phyloP scores from a whole-genome alignment of 345 rosid species.

The Jatropha curcas region DNA sequence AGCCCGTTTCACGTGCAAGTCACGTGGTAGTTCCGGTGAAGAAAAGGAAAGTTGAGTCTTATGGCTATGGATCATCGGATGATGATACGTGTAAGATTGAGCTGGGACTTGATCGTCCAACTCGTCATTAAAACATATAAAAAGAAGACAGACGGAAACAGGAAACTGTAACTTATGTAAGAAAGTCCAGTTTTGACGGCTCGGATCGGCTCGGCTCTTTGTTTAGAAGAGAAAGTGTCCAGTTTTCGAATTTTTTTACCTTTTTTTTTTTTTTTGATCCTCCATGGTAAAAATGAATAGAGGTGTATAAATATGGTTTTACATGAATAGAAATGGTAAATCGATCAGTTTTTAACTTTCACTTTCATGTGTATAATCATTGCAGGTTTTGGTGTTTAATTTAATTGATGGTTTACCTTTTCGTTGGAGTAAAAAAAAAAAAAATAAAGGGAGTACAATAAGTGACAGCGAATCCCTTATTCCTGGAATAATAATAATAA shows the following conservation, averaged over 20 bases:
- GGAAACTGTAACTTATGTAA: background rate
- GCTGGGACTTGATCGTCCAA: conserved; percentile 50
- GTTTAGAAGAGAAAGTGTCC: conserved; percentile 10
- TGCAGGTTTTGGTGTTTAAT: too few species aligned
- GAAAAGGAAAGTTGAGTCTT: conserved; percentile 54
- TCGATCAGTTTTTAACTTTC: background rate
- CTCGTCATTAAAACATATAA: background rate
- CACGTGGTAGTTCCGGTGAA: conserved; percentile 74
- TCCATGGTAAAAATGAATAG: conserved; percentile 17
- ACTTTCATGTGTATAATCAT: too few species aligned
- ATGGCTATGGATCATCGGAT: conserved; percentile 29
- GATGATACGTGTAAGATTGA: conserved; percentile 54
- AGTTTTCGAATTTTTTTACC: background rate
- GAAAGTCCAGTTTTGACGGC: conserved; percentile 29
- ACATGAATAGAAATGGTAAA: conserved; percentile 14
- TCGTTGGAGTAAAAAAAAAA: too few species aligned
- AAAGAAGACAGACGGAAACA: too few species aligned
- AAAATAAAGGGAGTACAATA: too few species aligned
- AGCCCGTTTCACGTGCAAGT: conserved; percentile 48
- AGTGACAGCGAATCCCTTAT: too few species aligned
- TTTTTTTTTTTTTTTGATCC: background rate
- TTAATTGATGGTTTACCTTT: too few species aligned
- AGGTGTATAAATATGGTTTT: conserved; percentile 26
- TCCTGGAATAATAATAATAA: too few species aligned
- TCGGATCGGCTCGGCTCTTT: conserved; percentile 10